A percentile compares a stretch with the other conserved stretches of the same genome.
phyloP scores from a whole-genome alignment of 306 rosid genomes.

The Cicer chorassanicum region DNA sequence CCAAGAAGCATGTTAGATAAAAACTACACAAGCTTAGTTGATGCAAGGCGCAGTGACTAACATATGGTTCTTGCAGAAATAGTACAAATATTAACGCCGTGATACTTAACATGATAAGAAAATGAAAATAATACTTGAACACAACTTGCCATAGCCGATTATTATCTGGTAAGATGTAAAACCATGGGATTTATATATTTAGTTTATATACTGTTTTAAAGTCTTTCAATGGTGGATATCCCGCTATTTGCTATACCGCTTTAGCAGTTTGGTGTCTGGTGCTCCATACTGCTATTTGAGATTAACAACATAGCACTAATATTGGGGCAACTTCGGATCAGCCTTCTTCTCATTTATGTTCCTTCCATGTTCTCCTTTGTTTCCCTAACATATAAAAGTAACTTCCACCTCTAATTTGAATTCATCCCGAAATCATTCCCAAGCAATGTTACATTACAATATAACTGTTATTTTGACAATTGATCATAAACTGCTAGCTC shows the following conservation, averaged over 20 bases:
- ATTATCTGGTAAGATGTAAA: background rate
- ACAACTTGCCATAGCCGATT: constrained; percentile 16
- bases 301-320: background rate
- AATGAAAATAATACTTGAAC: constrained; percentile 8
- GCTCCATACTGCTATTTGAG: too few relatives aligned
- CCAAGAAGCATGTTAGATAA: constrained; percentile 9
- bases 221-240: too few relatives aligned
- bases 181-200: background rate
- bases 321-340: constrained; percentile 8
- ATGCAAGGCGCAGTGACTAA: background rate
- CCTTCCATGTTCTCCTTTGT: constrained; percentile 1
- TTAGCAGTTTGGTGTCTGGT: too few relatives aligned
- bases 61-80: background rate
- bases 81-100: background rate
- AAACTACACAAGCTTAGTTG: constrained; percentile 8
- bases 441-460: background rate
- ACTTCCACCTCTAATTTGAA: background rate
- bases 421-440: constrained; percentile 8
- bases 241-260: too few relatives aligned
- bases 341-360: background rate
- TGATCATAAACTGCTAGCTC: constrained; percentile 22
- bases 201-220: too few relatives aligned
- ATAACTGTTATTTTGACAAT: background rate
- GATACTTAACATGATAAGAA: constrained; percentile 8
- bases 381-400: background rate